Base-by-base conservation (phyloP, 2,329 filamentous ascomycete species). In the Metarhizium anisopliae region DNA sequence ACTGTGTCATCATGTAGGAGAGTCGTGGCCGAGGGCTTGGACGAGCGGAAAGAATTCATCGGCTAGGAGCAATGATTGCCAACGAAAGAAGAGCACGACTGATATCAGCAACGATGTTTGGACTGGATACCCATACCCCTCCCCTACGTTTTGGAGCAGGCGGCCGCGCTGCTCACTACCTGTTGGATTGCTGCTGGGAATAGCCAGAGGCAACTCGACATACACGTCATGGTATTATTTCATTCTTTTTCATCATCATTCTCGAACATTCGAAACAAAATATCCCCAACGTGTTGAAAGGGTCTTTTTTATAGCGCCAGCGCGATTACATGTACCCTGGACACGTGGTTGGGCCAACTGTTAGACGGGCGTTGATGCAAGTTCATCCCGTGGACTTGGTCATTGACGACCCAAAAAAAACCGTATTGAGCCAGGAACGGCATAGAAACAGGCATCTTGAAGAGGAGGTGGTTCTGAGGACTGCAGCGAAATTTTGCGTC, bases 1-100 rank as follows among this genome's bases (percentile, higher is more conserved):
- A 82, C 54, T 84, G 81, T 64, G 67, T 78, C 55, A 73, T 84
- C 61, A 84, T 84, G 81, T 84, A 61, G 58, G 16, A 35, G n/a
- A 32, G 38, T 20, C 52, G 32, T 8, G 20, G 45, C 10, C 18
- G 14, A 25, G 25, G 3, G 25, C 25, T 25, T 25, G 25, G 3
- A 29, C 25, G 45, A 49, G 45, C 20, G 6, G 20, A 29, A 40
- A 30, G 25, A 16, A 30, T 7, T 3, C 30, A 30, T 13, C 20
- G 25, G 45, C 45, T 14, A n/a, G 45, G 10, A 49, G 4, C 25
- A 49, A 49, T 14, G 7, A n/a, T 14, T 6, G 6, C 18, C 20
- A 51, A 52, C n/a, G 49, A 32, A 49, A 20, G 50, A 50, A 36
- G 50, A 50, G 30, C 18, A 53, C 43, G 43, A 53, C 42, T 45